phyloP scores from a whole-genome alignment of 805 yeast genomes.

The Wickerhamiella lipophila region DNA sequence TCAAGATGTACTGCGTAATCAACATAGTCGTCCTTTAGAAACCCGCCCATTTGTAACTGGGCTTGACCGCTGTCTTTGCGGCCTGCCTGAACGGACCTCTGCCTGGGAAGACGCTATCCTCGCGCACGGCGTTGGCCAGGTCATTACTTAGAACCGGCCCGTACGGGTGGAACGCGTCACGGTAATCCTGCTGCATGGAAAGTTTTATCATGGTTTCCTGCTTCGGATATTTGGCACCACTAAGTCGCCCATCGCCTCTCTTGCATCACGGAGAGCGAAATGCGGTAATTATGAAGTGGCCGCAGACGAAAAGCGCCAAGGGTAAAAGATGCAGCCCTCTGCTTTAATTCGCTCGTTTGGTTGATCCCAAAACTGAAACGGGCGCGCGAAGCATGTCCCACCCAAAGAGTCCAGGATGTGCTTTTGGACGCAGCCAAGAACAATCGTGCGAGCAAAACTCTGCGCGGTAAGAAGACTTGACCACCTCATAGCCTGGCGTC shows the following conservation, averaged over 20 bases:
- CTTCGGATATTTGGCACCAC: background rate
- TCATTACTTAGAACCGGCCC: background rate
- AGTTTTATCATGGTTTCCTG: background rate
- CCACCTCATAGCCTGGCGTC: slow-evolving; percentile 1
- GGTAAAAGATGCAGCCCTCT: background rate
- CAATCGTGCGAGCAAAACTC: background rate
- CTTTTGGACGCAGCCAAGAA: background rate
- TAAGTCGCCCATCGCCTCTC: background rate
- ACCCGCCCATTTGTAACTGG: background rate
- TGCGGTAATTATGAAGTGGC: background rate
- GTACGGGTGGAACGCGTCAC: background rate
- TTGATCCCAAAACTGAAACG: background rate
- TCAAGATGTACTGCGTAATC: too few species aligned
- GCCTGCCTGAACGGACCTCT: background rate
- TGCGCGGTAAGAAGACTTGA: background rate
- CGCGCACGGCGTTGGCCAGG: background rate
- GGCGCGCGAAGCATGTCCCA: background rate
- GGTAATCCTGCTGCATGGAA: background rate
- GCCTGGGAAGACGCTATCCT: background rate
- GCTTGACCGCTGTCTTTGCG: background rate
- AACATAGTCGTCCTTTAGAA: too few species aligned
- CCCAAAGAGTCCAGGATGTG: background rate
- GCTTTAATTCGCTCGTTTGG: background rate
- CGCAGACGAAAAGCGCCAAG: background rate
- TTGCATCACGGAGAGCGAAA: background rate